phyloP scores from a whole-genome alignment of 2,329 filamentous ascomycete species.

The Amesomyces nigricolor region DNA sequence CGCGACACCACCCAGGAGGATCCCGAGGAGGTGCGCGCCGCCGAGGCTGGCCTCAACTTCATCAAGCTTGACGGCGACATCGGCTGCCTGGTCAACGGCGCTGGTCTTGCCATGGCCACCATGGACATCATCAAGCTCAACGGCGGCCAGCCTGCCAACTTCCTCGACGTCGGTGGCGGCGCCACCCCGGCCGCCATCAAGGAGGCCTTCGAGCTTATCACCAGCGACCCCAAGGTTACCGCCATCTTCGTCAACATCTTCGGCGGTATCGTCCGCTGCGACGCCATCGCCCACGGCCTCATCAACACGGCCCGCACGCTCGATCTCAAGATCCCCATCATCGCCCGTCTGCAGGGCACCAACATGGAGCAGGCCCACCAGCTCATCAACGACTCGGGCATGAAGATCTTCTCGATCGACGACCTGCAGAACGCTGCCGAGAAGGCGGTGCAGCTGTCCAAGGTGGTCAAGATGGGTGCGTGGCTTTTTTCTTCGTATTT shows the following conservation, averaged over 20 bases:
- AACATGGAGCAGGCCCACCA: conserved; percentile 95
- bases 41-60: conserved; percentile 94
- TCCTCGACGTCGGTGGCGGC: conserved; percentile 96
- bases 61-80: conserved; percentile 99
- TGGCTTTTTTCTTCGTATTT: conserved; percentile 24
- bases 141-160: conserved; percentile 92
- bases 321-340: conserved; percentile 94
- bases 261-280: conserved; percentile 95
- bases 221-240: conserved; percentile 94
- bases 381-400: conserved; percentile 89
- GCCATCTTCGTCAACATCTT: conserved; percentile 99
- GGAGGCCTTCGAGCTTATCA: conserved; percentile 98
- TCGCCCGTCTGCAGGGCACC: conserved; percentile 94
- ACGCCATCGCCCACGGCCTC: conserved; percentile 92
- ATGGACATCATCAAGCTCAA: conserved; percentile 99
- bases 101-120: conserved; percentile 98
- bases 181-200: conserved; percentile 95
- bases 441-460: conserved; percentile 97
- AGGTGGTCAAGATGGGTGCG: conserved; percentile 96
- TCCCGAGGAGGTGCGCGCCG: conserved; percentile 93
- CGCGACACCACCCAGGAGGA: conserved; percentile 95
- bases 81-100: conserved; percentile 97
- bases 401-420: conserved; percentile 99
- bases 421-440: conserved; percentile 95
- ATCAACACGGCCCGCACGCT: conserved; percentile 92